Conservation (phyloP, 441 rosid species). For the Euphorbia celastroides region DNA sequence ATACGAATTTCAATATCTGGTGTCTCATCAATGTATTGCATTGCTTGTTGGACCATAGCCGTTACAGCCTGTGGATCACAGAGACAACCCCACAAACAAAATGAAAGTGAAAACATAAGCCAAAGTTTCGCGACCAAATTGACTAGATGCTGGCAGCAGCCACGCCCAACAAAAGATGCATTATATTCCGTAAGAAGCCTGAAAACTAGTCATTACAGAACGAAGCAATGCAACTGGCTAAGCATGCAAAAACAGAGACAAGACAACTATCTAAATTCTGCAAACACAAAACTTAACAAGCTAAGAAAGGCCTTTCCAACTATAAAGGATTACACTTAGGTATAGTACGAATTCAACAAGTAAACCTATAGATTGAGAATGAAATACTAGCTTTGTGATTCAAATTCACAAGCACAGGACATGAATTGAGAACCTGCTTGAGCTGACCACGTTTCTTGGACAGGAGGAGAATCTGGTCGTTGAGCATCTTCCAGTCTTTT, state of each 20-base stretch:
- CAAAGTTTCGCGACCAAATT: neutral
- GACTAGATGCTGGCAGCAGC: neutral
- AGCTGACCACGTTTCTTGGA: slow-evolving; percentile 95
- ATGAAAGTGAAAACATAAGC: neutral
- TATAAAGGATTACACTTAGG: neutral
- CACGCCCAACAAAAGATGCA: neutral
- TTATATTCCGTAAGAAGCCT: neutral
- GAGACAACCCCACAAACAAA: neutral
- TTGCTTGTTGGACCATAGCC: slow-evolving; percentile 98
- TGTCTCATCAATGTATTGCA: slow-evolving; percentile 87
- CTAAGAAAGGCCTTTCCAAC: neutral
- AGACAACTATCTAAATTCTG: neutral
- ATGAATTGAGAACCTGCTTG: slow-evolving; percentile 57
- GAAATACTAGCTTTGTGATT: neutral
- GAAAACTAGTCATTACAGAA: neutral
- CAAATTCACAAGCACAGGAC: neutral
- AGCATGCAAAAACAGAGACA: neutral
- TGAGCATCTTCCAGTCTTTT: slow-evolving; percentile 77
- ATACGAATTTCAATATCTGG: slow-evolving; percentile 82
- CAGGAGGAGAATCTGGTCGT: slow-evolving; percentile 73
- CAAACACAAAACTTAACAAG: neutral
- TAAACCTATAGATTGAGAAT: neutral
- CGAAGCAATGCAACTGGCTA: neutral
- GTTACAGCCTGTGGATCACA: slow-evolving; percentile 63
- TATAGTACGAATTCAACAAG: neutral